A percentile compares a stretch with the other conserved stretches of the same genome.
phyloP scores from a whole-genome alignment of 305 asterid species.

The Coffea humblotiana region DNA sequence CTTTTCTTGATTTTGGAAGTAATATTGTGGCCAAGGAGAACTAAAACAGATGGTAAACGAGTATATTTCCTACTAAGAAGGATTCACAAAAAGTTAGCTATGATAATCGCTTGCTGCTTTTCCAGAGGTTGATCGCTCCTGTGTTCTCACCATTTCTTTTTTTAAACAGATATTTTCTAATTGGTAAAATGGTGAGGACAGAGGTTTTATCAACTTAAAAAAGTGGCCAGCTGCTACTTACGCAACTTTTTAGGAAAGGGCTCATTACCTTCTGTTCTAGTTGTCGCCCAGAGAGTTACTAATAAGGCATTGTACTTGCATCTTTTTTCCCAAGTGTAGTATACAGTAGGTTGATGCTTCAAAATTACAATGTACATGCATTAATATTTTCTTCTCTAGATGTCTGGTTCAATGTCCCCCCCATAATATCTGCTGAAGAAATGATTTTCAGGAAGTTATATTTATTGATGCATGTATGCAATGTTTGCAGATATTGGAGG shows the following conservation, averaged over 20 bases:
- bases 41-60: too few species aligned
- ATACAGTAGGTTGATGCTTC: not conserved
- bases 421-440: not conserved
- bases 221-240: not conserved
- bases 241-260: not conserved
- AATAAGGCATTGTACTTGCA: not conserved
- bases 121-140: not conserved
- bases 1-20: not conserved
- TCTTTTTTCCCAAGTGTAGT: not conserved
- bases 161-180: not conserved
- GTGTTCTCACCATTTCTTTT: not conserved
- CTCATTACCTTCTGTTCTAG: not conserved
- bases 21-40: too few species aligned
- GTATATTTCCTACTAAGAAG: not conserved
- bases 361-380: not conserved
- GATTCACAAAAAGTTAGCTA: not conserved
- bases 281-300: not conserved
- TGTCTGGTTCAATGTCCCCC: not conserved
- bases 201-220: not conserved
- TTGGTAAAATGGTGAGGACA: not conserved
- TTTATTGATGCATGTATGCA: not conserved
- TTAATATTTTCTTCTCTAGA: not conserved
- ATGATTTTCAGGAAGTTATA: slow-evolving; percentile 17
- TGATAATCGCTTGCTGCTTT: not conserved
- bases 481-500: slow-evolving; percentile 60